Evolutionary conservation across 768 basidiomycete species (phyloP).

Genomic region (Rhodosporidiobolus odoratus): DNA sequence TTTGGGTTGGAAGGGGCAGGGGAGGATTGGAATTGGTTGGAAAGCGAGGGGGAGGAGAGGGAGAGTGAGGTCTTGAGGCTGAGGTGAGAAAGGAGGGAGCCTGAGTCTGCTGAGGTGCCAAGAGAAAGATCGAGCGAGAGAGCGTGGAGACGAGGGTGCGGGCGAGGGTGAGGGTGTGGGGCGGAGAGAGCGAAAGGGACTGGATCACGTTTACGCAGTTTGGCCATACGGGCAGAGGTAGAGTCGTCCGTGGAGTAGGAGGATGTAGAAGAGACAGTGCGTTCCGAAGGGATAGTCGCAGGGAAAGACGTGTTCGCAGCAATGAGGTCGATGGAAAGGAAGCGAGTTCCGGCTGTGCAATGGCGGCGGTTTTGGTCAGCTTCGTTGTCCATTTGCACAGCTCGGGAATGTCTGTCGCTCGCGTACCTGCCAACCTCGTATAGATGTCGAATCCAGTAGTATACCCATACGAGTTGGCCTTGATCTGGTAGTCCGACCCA

Average conservation of each 20-base stretch:
- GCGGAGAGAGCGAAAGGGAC: not conserved
- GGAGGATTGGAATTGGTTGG: not conserved
- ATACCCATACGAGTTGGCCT: not conserved
- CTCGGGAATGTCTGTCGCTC: not conserved
- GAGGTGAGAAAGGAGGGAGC: not conserved
- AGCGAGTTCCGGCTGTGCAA: constrained; percentile 10
- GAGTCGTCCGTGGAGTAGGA: not conserved
- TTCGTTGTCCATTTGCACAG: not conserved
- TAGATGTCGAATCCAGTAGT: constrained; percentile 8
- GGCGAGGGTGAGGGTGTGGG: constrained; percentile 6
- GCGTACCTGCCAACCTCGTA: constrained; percentile 12
- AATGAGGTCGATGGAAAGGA: constrained; percentile 19
- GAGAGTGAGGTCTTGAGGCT: not conserved
- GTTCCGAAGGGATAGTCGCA: constrained; percentile 8
- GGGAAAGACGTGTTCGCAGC: constrained; percentile 9
- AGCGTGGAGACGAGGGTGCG: not conserved
- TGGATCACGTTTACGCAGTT: not conserved
- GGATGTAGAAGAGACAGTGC: not conserved
- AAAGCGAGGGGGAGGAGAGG: not conserved
- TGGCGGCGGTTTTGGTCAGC: not conserved
- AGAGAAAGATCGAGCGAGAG: not conserved
- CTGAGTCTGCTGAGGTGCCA: not conserved
- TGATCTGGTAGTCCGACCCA: not conserved
- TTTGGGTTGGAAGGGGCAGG: not conserved
- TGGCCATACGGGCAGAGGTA: not conserved